Percentiles rank a stretch among this genome's conserved stretches.
These are phyloP conservation scores for Sarcodon sp. DNA, from an alignment of 768 basidiomycete genomes.

Conservation along the genomic window DNA sequence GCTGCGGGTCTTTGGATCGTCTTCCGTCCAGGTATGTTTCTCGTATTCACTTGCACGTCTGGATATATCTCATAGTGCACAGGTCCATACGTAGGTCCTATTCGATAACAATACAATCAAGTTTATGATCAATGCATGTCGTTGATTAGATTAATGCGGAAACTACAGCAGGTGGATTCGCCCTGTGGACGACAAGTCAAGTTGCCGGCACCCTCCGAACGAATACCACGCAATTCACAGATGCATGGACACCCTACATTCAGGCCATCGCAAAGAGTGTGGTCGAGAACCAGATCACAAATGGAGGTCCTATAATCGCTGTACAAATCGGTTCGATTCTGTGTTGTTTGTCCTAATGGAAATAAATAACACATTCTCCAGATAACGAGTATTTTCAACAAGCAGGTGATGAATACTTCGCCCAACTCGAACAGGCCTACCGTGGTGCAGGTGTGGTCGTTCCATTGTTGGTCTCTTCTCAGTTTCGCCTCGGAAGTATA, in stretches of 20 bases:
- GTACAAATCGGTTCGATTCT: slow-evolving; percentile 38
- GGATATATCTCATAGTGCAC: background rate
- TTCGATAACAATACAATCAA: background rate
- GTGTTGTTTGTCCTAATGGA: slow-evolving; percentile 3
- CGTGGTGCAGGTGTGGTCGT: slow-evolving; percentile 9
- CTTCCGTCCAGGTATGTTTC: slow-evolving; percentile 54
- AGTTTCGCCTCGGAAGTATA: too few species aligned
- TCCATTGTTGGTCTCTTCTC: slow-evolving; percentile 6
- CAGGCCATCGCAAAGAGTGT: slow-evolving; percentile 49
- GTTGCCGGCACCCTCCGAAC: slow-evolving; percentile 61
- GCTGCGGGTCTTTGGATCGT: slow-evolving; percentile 69
- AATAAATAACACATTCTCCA: slow-evolving; percentile 10
- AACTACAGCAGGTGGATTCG: slow-evolving; percentile 64
- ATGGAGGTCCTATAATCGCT: slow-evolving; percentile 65
- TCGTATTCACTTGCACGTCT: background rate
- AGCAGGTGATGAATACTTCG: slow-evolving; percentile 12
- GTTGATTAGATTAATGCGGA: slow-evolving; percentile 65
- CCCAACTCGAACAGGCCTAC: slow-evolving; percentile 11
- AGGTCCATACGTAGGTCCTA: slow-evolving; percentile 15
- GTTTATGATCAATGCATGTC: background rate
- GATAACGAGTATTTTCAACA: slow-evolving; percentile 69
- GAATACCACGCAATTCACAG: slow-evolving; percentile 56
- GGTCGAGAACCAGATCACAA: slow-evolving; percentile 50
- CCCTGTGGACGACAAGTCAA: slow-evolving; percentile 58
- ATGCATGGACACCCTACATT: slow-evolving; percentile 64